Evolutionary conservation across 176 grass and related monocot genomes (phyloP).

Genomic region (Paspalum vaginatum): DNA sequence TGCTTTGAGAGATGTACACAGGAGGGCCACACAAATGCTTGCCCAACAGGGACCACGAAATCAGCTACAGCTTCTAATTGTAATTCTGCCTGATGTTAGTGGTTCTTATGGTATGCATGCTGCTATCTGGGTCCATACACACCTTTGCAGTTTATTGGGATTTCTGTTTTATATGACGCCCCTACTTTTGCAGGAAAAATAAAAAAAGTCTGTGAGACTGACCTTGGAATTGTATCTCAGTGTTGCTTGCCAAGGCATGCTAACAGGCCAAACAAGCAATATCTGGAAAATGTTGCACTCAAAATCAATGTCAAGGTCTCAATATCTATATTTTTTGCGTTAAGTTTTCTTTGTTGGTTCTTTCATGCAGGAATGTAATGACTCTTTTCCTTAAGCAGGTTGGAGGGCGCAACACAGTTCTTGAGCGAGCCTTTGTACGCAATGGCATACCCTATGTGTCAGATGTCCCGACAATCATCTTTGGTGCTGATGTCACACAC

Average conservation of each 20-base stretch:
- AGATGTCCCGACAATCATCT: conserved; percentile 72
- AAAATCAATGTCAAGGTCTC: conserved; percentile 93
- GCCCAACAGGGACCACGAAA: background rate
- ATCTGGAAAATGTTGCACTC: conserved; percentile 78
- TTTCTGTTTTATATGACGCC: background rate
- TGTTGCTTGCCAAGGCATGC: conserved; percentile 68
- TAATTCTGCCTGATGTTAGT: conserved; percentile 66
- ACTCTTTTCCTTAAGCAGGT: conserved; percentile 42
- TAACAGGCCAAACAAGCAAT: conserved; percentile 65
- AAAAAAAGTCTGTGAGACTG: conserved; percentile 75
- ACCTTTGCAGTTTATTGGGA: background rate
- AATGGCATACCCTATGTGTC: conserved; percentile 58
- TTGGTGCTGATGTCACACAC: conserved; percentile 84
- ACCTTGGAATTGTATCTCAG: conserved; percentile 81
- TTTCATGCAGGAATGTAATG: background rate
- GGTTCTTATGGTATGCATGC: conserved; percentile 68
- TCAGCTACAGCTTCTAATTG: conserved; percentile 61
- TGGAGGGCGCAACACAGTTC: conserved; percentile 77
- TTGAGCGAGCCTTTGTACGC: conserved; percentile 53
- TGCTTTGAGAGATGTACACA: conserved; percentile 56
- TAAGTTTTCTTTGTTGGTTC: background rate
- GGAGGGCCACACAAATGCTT: conserved; percentile 26
- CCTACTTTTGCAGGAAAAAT: conserved; percentile 58
- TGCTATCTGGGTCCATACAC: background rate
- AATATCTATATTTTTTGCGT: background rate